Evolutionary conservation across 352 stramenopile genomes (phyloP).

Genomic region (Pythium guiyangense): DNA sequence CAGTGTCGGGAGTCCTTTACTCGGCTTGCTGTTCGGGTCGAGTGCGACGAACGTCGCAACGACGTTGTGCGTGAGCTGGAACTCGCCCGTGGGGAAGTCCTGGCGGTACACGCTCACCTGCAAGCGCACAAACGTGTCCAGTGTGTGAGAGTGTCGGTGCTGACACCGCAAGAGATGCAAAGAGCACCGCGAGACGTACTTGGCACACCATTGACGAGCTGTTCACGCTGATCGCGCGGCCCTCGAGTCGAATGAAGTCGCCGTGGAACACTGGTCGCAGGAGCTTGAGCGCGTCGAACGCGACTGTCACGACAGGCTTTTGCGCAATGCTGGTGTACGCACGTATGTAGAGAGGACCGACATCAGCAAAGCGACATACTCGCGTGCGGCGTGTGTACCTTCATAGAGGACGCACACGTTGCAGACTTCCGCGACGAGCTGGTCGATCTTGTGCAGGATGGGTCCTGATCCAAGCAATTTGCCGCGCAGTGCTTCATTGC

Average conservation of each 20-base stretch:
- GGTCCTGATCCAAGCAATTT: constrained; percentile 43
- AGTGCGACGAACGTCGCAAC: constrained; percentile 39
- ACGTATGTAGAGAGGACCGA: neutral
- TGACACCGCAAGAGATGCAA: constrained; percentile 1
- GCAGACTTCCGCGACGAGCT: constrained; percentile 30
- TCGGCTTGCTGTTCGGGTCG: constrained; percentile 16
- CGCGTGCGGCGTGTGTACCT: no score
- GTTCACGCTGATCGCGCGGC: constrained; percentile 28
- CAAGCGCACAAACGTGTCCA: no score
- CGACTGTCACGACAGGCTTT: constrained; percentile 30
- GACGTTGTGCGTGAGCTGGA: constrained; percentile 41
- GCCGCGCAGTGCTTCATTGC: constrained; percentile 40
- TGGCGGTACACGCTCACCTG: constrained; percentile 32
- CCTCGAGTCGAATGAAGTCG: constrained; percentile 38
- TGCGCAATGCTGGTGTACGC: constrained; percentile 22
- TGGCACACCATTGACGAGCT: constrained; percentile 39
- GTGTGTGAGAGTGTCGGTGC: neutral
- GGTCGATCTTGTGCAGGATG: constrained; percentile 47
- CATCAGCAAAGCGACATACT: neutral
- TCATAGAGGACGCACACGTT: constrained; percentile 6
- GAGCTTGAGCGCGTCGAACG: constrained; percentile 41
- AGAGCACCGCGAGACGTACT: constrained; percentile 7
- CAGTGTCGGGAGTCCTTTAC: constrained; percentile 17
- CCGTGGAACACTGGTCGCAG: constrained; percentile 33
- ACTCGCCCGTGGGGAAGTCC: constrained; percentile 25